These are phyloP conservation scores for Elsinoe necatrix DNA, from an alignment of 2,329 filamentous ascomycete genomes.

Conservation along the genomic window DNA sequence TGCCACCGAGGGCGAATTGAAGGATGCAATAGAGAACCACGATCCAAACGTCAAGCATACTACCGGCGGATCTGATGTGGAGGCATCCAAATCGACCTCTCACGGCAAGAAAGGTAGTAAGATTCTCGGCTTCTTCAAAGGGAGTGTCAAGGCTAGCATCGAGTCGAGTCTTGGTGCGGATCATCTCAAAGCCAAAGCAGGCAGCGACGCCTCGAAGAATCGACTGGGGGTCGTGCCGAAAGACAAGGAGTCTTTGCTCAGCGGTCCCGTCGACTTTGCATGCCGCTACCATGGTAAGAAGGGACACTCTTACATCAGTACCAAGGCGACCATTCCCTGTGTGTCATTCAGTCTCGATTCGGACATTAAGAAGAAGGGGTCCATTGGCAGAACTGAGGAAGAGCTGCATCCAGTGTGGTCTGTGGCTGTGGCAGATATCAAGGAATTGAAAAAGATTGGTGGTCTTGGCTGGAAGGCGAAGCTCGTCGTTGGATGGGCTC, in stretches of 20 bases:
- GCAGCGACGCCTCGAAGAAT: slow-evolving; percentile 56
- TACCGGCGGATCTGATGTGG: slow-evolving; percentile 46
- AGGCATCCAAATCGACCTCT: slow-evolving; percentile 40
- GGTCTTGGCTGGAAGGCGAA: slow-evolving; percentile 81
- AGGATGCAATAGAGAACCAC: slow-evolving; percentile 45
- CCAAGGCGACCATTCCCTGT: slow-evolving; percentile 57
- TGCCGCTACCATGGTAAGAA: slow-evolving; percentile 61
- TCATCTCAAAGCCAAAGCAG: slow-evolving; percentile 57
- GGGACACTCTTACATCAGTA: slow-evolving; percentile 63
- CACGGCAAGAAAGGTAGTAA: slow-evolving; percentile 42
- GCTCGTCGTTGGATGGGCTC: slow-evolving; percentile 70
- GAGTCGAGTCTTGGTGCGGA: slow-evolving; percentile 64
- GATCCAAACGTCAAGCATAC: slow-evolving; percentile 40
- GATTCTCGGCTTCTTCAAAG: slow-evolving; percentile 59
- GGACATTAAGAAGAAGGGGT: slow-evolving; percentile 34
- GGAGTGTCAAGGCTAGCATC: slow-evolving; percentile 62
- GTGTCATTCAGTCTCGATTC: slow-evolving; percentile 55
- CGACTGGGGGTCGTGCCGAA: slow-evolving; percentile 61
- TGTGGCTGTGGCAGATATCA: slow-evolving; percentile 61
- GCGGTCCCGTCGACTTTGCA: slow-evolving; percentile 69
- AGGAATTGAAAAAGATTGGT: slow-evolving; percentile 68
- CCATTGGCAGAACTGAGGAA: slow-evolving; percentile 40
- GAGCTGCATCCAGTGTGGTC: slow-evolving; percentile 56
- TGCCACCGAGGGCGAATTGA: slow-evolving; percentile 58
- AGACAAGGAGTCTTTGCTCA: slow-evolving; percentile 33